Evolutionary conservation across 768 basidiomycete species (phyloP).

Genomic region (Tremella yokohamensis): DNA sequence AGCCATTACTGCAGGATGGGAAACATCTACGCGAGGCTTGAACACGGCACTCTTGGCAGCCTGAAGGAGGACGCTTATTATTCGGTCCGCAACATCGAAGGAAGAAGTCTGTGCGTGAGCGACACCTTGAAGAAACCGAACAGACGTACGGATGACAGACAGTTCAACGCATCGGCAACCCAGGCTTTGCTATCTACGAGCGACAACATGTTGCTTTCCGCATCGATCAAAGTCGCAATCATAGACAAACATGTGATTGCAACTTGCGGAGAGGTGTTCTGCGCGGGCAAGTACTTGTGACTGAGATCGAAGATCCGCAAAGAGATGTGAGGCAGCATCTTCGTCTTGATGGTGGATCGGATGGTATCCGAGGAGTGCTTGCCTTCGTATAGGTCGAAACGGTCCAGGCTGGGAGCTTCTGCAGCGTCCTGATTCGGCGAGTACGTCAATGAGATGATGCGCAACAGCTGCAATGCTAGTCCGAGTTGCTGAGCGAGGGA

Average conservation of each 20-base stretch:
- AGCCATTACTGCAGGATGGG: constrained; percentile 55
- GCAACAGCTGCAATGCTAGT: background rate
- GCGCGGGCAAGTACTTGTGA: background rate
- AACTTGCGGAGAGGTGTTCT: background rate
- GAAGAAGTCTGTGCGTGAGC: constrained; percentile 56
- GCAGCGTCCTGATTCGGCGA: no score
- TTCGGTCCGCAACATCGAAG: constrained; percentile 68
- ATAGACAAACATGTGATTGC: constrained; percentile 8
- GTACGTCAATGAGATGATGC: no score
- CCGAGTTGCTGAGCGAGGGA: background rate
- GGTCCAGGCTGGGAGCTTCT: no score
- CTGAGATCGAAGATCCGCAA: constrained; percentile 26
- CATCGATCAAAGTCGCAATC: constrained; percentile 16
- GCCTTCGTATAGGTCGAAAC: no score
- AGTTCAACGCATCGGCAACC: constrained; percentile 59
- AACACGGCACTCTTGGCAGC: constrained; percentile 47
- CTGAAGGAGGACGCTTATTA: constrained; percentile 58
- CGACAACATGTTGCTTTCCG: constrained; percentile 14
- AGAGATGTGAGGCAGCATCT: constrained; percentile 29
- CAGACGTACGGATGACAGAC: constrained; percentile 58
- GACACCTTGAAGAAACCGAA: background rate
- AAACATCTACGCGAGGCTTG: constrained; percentile 58
- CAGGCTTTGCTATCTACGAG: constrained; percentile 53
- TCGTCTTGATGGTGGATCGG: background rate
- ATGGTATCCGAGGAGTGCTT: background rate